Conservation (phyloP, 164 flowering plant genomes). For the Chimonanthus praecox region DNA sequence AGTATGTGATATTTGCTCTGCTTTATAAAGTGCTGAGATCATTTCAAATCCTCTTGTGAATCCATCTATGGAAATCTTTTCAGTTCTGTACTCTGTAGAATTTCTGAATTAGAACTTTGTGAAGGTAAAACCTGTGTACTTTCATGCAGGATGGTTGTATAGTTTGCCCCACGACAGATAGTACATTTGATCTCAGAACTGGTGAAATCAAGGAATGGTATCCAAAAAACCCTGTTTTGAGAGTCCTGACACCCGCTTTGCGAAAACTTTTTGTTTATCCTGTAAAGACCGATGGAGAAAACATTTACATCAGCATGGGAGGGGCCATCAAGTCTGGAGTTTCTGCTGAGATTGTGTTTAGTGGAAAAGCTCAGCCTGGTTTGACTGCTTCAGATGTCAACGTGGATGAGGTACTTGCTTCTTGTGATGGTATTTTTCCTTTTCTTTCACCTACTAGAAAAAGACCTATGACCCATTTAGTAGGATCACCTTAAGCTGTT, state of each 20-base stretch:
- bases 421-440: not conserved
- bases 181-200: constrained; percentile 79
- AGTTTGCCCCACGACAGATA: constrained; percentile 90
- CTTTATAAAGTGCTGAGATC: no score
- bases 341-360: constrained; percentile 84
- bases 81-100: not conserved
- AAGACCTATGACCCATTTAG: not conserved
- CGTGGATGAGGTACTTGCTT: constrained; percentile 68
- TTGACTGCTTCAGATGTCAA: constrained; percentile 80
- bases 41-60: not conserved
- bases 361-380: constrained; percentile 95
- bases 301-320: constrained; percentile 66
- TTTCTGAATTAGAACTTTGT: not conserved
- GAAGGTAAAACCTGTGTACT: not conserved
- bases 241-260: constrained; percentile 82
- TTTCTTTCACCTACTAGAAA: constrained; percentile 27
- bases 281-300: constrained; percentile 72
- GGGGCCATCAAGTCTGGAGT: constrained; percentile 32
- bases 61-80: not conserved
- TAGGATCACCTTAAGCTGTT: not conserved
- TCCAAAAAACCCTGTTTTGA: constrained; percentile 85
- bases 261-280: constrained; percentile 67
- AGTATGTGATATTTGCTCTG: no score
- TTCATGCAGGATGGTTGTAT: constrained; percentile 77
- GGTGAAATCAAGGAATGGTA: constrained; percentile 87